Conservation (phyloP, 192 early-diverging fungal species). For the Backusella westeae region DNA sequence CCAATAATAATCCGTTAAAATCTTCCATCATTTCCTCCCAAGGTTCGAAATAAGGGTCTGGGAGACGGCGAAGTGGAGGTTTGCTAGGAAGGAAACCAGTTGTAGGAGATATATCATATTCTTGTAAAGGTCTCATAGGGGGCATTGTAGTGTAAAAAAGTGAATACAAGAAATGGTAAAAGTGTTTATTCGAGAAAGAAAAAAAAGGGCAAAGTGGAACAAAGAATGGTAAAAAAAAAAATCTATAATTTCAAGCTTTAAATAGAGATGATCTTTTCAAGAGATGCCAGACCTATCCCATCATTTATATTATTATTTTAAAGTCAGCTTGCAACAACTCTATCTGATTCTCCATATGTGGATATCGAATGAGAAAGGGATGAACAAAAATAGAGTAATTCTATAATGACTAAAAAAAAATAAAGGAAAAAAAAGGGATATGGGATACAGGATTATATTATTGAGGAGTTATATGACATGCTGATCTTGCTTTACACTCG, state of each 20-base stretch:
- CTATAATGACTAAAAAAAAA: background rate
- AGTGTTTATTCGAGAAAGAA: background rate
- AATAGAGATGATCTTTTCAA: conserved; percentile 1
- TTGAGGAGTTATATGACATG: background rate
- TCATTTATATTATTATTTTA: background rate
- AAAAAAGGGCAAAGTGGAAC: background rate
- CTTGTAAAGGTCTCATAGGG: conserved; percentile 51
- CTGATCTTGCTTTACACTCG: background rate
- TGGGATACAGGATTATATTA: too few species aligned
- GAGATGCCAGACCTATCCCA: background rate
- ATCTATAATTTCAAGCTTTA: background rate
- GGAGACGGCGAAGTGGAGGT: conserved; percentile 72
- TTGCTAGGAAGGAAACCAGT: conserved; percentile 85
- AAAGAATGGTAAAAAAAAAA: background rate
- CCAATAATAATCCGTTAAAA: conserved; percentile 73
- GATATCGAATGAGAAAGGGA: too few species aligned
- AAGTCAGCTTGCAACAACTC: background rate
- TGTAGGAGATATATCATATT: conserved; percentile 79
- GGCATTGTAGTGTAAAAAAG: background rate
- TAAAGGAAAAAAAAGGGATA: too few species aligned
- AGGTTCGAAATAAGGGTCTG: conserved; percentile 76
- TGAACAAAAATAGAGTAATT: background rate
- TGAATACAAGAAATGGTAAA: background rate
- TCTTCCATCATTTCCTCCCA: conserved; percentile 85
- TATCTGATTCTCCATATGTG: background rate